These are phyloP conservation scores for Pezicula radicicola DNA, from an alignment of 2,329 filamentous ascomycete genomes.

Conservation along the genomic window DNA sequence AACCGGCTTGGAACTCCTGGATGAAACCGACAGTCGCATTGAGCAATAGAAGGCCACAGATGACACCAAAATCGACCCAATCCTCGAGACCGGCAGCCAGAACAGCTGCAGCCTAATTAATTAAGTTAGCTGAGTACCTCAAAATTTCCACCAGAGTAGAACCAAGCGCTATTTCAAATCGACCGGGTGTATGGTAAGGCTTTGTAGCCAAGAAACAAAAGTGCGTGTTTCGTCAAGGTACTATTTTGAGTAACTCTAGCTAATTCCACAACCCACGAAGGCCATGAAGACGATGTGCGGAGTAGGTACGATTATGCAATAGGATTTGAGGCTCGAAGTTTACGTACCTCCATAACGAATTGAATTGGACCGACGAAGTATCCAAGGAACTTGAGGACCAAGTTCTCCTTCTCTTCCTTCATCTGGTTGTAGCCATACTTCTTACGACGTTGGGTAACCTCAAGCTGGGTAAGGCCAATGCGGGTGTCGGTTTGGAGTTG, in stretches of 20 bases:
- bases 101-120: constrained; percentile 58
- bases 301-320: constrained; percentile 4
- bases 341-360: constrained; percentile 84
- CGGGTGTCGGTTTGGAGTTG: constrained; percentile 74
- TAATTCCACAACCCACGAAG: too few relatives aligned
- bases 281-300: not conserved
- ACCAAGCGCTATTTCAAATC: too few relatives aligned
- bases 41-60: constrained; percentile 76
- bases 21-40: constrained; percentile 85
- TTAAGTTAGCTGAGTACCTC: not conserved
- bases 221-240: too few relatives aligned
- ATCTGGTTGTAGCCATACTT: constrained; percentile 85
- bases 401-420: constrained; percentile 87
- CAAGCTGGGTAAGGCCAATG: constrained; percentile 67
- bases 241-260: too few relatives aligned
- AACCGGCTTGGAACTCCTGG: constrained; percentile 87
- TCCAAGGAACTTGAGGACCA: constrained; percentile 75
- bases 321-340: constrained; percentile 9
- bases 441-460: constrained; percentile 62
- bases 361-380: constrained; percentile 90
- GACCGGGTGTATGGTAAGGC: too few relatives aligned
- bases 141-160: too few relatives aligned
- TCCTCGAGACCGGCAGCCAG: constrained; percentile 81
- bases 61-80: constrained; percentile 93
- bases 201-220: too few relatives aligned